phyloP scores from a whole-genome alignment of 2,329 filamentous ascomycete species.

The Colletotrichum ledebouriae region DNA sequence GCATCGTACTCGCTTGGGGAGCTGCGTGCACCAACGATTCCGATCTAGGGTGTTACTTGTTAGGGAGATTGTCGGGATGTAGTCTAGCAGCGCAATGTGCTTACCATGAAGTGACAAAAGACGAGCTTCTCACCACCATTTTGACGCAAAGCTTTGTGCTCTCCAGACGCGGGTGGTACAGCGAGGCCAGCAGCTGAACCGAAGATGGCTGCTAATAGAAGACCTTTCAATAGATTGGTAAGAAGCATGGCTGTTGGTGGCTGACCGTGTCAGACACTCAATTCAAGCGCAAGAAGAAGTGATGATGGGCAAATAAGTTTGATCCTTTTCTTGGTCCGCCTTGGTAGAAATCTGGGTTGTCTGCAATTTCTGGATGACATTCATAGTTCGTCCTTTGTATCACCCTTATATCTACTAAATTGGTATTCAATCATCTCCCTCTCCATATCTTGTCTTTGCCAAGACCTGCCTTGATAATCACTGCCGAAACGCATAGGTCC shows the following conservation, averaged over 20 bases:
- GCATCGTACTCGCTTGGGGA: slow-evolving; percentile 59
- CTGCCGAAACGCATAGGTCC: background rate
- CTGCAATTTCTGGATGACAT: too few relatives aligned
- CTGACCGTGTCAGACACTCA: background rate
- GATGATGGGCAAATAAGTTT: background rate
- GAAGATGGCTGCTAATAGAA: background rate
- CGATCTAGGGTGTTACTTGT: slow-evolving; percentile 51
- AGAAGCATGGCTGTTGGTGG: slow-evolving; percentile 1
- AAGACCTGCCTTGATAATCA: background rate
- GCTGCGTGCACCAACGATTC: slow-evolving; percentile 58
- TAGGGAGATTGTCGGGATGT: background rate
- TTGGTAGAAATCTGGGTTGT: too few relatives aligned
- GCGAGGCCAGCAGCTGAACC: background rate
- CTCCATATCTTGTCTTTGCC: background rate
- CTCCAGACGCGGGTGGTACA: background rate
- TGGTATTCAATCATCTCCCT: background rate
- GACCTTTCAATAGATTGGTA: background rate
- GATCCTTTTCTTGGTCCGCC: background rate
- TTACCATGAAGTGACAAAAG: slow-evolving; percentile 60
- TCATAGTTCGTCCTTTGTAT: too few relatives aligned
- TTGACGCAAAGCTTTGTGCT: background rate
- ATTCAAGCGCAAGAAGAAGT: background rate
- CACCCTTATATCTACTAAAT: too few relatives aligned
- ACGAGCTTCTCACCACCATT: slow-evolving; percentile 47
- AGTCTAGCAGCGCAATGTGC: background rate